These are phyloP conservation scores for Musa schizocarpa DNA, from an alignment of 176 grass and related monocot genomes.

Conservation along the genomic window DNA sequence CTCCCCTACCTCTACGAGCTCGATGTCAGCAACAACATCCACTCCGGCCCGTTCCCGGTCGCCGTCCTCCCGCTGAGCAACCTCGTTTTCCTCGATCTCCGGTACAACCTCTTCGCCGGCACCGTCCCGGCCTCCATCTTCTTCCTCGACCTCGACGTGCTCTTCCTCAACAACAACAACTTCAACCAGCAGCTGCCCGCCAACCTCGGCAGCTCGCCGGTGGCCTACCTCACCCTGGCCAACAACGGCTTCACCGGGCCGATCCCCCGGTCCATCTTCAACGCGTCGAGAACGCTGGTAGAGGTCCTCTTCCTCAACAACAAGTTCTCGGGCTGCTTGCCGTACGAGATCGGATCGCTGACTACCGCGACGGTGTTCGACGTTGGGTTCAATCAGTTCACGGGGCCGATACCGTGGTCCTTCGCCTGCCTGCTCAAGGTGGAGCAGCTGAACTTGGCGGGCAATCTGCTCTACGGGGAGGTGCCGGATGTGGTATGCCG, in stretches of 20 bases:
- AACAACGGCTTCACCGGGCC: conserved; percentile 19
- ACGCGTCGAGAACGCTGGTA: not conserved
- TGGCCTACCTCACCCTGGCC: conserved; percentile 9
- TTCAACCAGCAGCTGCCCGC: conserved; percentile 2
- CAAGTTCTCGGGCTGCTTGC: conserved; percentile 2
- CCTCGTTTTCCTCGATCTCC: conserved; percentile 18
- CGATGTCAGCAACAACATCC: conserved; percentile 18
- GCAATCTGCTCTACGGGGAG: conserved; percentile 18
- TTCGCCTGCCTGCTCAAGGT: conserved; percentile 6
- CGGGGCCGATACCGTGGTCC: conserved; percentile 11
- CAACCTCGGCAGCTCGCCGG: conserved; percentile 5
- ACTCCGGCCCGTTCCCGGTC: conserved; percentile 4
- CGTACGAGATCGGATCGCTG: conserved; percentile 5
- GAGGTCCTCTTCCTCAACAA: conserved; percentile 18
- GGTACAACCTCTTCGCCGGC: conserved; percentile 15
- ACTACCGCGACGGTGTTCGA: conserved; percentile 9
- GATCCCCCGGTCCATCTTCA: conserved; percentile 2
- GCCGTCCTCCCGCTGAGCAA: conserved; percentile 4
- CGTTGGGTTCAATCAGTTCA: conserved; percentile 2
- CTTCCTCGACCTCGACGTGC: not conserved
- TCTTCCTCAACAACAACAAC: conserved; percentile 21
- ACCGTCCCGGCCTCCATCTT: not conserved
- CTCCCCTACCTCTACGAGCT: conserved; percentile 15
- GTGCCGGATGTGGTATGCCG: conserved; percentile 18
- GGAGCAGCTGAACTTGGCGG: conserved; percentile 19